Conservation (phyloP, 345 rosid species). For the Geranium rotundifolium region DNA sequence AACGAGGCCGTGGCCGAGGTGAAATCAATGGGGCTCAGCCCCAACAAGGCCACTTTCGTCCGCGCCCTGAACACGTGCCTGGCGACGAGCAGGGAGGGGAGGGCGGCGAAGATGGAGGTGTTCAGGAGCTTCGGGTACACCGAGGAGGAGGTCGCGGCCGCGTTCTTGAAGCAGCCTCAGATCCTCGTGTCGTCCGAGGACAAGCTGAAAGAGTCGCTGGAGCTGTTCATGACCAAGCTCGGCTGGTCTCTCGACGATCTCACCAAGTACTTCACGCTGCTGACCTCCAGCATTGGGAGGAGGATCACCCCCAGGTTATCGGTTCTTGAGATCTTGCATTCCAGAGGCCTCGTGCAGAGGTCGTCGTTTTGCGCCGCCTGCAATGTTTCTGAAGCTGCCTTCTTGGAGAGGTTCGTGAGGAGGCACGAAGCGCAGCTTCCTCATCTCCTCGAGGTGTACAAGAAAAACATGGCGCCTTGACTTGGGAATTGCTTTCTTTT, state of each 20-base stretch:
- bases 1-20: slow-evolving; percentile 1
- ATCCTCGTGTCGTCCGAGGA: slow-evolving; percentile 5
- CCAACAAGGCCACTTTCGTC: slow-evolving; percentile 9
- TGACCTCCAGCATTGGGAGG: slow-evolving; percentile 10
- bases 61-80: slow-evolving; percentile 2
- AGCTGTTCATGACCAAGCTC: slow-evolving; percentile 1
- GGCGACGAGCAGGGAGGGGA: slow-evolving; percentile 2
- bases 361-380: neutral
- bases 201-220: slow-evolving; percentile 7
- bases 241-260: slow-evolving; percentile 4
- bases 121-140: slow-evolving; percentile 15
- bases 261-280: slow-evolving; percentile 3
- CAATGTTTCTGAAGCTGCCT: slow-evolving; percentile 3
- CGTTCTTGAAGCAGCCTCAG: slow-evolving; percentile 13
- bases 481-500: too few relatives aligned
- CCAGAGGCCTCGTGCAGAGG: slow-evolving; percentile 6
- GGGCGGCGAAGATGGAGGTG: slow-evolving; percentile 8
- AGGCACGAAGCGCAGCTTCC: neutral
- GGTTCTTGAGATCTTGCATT: slow-evolving; percentile 2
- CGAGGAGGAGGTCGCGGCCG: slow-evolving; percentile 8
- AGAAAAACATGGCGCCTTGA: neutral
- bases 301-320: slow-evolving; percentile 11
- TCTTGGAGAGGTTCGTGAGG: slow-evolving; percentile 5
- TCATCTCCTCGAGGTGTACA: slow-evolving; percentile 8
- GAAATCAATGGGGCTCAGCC: slow-evolving; percentile 13